Evolutionary conservation across 2,329 filamentous ascomycete species (phyloP), one percentile per base, ranked within the genome.

Genomic region (Trichoderma aggressivum): DNA sequence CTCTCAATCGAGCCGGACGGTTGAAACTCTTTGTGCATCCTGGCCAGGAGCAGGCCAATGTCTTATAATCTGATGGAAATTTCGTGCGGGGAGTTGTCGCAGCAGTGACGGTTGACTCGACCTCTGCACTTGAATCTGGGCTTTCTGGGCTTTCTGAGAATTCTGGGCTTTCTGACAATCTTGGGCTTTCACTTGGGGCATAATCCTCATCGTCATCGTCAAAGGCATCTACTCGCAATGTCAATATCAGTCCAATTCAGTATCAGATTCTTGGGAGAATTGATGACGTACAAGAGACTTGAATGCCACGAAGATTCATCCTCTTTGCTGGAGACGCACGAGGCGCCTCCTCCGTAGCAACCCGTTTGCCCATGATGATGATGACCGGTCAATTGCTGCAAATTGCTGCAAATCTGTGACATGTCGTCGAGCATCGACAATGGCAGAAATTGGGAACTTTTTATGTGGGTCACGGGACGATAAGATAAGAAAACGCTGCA

Each of bases 11-110:
- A 39, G 92, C 92, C 1, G 94, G 94, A 3, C 95, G 90, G 80
- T 97, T 97, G 84, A 96, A 98, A 7, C 91, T 90, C 82, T 97
- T 97, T 71, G 84, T 82, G 79, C 95, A 98, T 74, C 86, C 88
- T 12, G 90, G 87, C 79, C 89, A 91, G 1, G 91, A 89, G 81
- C 95, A 98, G 69, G 85, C 83, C 74, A 94, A 90, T 6, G 89
- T 94, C 84, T 97, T 97, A 71, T 89, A 85, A 78, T 89, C 92
- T 55, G 90, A 92, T 4, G 90, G 91, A 73, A 88, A 89, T 71
- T 86, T 88, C 71, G 82, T 80, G 14, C 83, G 81, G 5, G 87
- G 85, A 4, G 81, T 81, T 1, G 81, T 81, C 4, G 77, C 79
- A 28, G 76, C 77, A 1, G 80, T 81, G 8, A 77, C 72, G 8